These are phyloP conservation scores for Yamadazyma buinensis DNA, from an alignment of 1,139 yeast genomes.

Conservation along the genomic window DNA sequence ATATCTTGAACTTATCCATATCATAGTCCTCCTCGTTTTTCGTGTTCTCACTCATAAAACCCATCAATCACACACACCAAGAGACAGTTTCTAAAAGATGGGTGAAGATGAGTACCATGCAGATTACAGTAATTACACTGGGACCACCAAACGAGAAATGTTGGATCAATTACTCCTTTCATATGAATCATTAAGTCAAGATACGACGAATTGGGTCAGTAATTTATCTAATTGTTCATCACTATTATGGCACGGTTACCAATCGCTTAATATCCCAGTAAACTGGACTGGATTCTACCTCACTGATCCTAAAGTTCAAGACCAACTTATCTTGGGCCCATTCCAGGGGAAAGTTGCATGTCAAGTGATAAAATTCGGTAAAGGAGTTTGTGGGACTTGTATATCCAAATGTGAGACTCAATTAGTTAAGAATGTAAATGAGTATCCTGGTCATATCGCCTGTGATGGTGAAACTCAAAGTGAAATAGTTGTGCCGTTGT, in stretches of 20 bases:
- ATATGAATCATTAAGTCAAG: constrained; percentile 60
- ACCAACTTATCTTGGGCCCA: constrained; percentile 75
- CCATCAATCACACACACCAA: not conserved
- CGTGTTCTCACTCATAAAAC: too few relatives aligned
- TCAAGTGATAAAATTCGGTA: constrained; percentile 71
- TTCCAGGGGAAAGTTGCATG: constrained; percentile 98
- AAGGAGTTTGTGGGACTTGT: constrained; percentile 91
- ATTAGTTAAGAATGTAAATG: constrained; percentile 69
- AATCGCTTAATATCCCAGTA: constrained; percentile 51
- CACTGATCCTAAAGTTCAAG: constrained; percentile 22
- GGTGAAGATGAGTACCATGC: constrained; percentile 44
- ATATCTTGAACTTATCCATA: constrained; percentile 5
- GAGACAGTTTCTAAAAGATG: not conserved
- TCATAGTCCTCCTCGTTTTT: not conserved
- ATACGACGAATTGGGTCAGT: constrained; percentile 79
- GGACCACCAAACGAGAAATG: constrained; percentile 48
- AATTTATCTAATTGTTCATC: constrained; percentile 85
- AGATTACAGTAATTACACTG: constrained; percentile 51
- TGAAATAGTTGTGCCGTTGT: constrained; percentile 88
- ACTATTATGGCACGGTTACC: constrained; percentile 83
- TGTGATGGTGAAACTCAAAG: constrained; percentile 94
- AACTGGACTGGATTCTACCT: constrained; percentile 96
- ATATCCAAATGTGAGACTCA: constrained; percentile 59
- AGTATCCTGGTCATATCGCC: constrained; percentile 91
- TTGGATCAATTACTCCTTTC: constrained; percentile 58